Conservation (phyloP, 169 alveolate genomes). For the Amoebophrya sp. region DNA sequence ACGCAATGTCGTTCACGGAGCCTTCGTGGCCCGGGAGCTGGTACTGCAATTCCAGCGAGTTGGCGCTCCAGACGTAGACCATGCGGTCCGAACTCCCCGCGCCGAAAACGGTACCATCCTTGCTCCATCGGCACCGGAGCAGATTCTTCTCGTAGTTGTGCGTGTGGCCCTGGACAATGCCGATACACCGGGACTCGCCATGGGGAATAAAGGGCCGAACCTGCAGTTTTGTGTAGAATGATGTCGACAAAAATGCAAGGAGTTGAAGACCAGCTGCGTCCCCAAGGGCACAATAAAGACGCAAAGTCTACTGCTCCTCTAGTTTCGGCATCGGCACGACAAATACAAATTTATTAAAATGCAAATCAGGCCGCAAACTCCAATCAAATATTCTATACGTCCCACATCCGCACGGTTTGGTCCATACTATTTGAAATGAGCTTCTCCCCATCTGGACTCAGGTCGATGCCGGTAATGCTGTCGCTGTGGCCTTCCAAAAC, state of each 20-base stretch:
- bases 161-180: background rate
- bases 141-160: constrained; percentile 66
- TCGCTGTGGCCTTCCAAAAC: constrained; percentile 62
- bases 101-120: constrained; percentile 50
- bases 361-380: background rate
- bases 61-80: constrained; percentile 60
- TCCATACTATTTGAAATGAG: constrained; percentile 66
- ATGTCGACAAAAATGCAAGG: no score
- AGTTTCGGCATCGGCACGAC: no score
- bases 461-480: constrained; percentile 62
- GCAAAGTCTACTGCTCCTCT: no score
- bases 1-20: constrained; percentile 63
- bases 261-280: no score
- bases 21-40: constrained; percentile 70
- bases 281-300: no score
- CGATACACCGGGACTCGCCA: background rate
- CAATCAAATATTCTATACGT: constrained; percentile 59
- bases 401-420: constrained; percentile 63
- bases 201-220: background rate
- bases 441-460: constrained; percentile 57
- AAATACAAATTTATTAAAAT: no score
- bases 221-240: no score
- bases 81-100: constrained; percentile 67
- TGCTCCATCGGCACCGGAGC: constrained; percentile 61
- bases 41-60: constrained; percentile 55